Evolutionary conservation across 148 eudicot species (phyloP), one percentile per base, ranked within the genome.

Genomic region (Rhododendron ovatum): DNA sequence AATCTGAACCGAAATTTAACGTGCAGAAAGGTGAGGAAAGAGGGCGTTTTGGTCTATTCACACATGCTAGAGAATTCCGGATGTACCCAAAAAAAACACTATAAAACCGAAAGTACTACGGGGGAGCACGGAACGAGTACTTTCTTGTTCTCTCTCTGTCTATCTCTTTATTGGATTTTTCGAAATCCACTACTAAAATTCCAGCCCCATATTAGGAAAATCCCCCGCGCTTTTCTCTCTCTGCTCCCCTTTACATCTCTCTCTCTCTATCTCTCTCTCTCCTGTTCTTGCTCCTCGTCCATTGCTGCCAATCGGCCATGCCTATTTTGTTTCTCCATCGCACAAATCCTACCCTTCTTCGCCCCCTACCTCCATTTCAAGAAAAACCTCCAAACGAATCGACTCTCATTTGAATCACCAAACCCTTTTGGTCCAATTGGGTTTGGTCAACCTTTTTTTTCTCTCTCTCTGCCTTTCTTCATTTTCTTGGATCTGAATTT

Each of bases 141-240:
- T 77, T 76, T 41, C 43, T 22, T 8, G 80, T 35, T 37, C 10
- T 5, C 47, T 6, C 1, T 39, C 78, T 35, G 3, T 35, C 78
- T 5, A 1, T 3, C 0, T 39, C 41, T 73, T 73, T 33, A 9
- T 48, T 11, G 78, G 11, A 35, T 1, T 35, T 74, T 75, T 41
- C 75, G 75, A 69, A 69, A 69, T 22, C 69, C 69, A 6, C 45
- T 5, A 24, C 26, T 8, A 59, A 61, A 69, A 69, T 11, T 5
- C 2, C 17, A 3, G 37, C 4, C 5, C 2, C 30, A 69, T 69
- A 69, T 28, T 75, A 79, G 57, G 57, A 55, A 48, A 48, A 80
- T 2, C 82, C 82, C 51, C 82, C 82, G 82, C 82, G 61, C 82
- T 80, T 80, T 28, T 51, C 61, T 80, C 82, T 50, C 82, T 79